Base-by-base conservation (phyloP, 2,329 filamentous ascomycete genomes). In the Aspergillus hortae region DNA sequence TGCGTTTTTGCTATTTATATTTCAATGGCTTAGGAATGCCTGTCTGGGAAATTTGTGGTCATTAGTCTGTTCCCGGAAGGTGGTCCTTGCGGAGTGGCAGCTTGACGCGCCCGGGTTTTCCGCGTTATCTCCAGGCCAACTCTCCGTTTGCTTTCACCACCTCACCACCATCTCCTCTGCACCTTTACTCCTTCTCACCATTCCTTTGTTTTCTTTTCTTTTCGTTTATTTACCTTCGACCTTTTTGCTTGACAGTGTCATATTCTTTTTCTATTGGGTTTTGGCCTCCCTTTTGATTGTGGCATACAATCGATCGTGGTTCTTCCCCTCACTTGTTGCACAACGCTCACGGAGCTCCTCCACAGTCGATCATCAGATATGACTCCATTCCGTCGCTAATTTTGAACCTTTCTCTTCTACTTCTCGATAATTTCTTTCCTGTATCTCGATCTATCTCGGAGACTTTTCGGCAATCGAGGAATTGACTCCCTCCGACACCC, bases 61-160 rank as follows among this genome's bases (percentile, higher is more conserved):
- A 38, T 38, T n/a, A 42, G 40, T 42, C 40, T 42, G 40, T 17
- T 42, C 33, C 36, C 42, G 44, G 23, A 46, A 42, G 44, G 48
- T 49, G 53, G 52, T 32, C 44, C 33, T 44, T 51, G 54, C 52
- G 57, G 57, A 55, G 50, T 56, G 46, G 50, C 38, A 47, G 54
- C 42, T 52, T 46, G 44, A 42, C 51, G 40, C 41, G 48, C 47
- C 51, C 51, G 51, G 49, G 56, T 60, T 55, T 58, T 56, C 56
- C 60, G 46, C 51, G 47, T 50, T 54, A 55, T 55, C 51, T 58
- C 53, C 57, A 57, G 59, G 56, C 59, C 59, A 61, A 58, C 58
- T 62, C 49, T 57, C 49, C 55, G 38, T 58, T 57, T 54, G 44
- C 44, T 50, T 50, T 53, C 49, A 25, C 27, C 27, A 25, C 17